A percentile compares a stretch with the other conserved stretches of the same genome.
These are phyloP conservation scores for Epichloe coenophiala DNA, from an alignment of 2,329 filamentous ascomycete species.

Conservation along the genomic window DNA sequence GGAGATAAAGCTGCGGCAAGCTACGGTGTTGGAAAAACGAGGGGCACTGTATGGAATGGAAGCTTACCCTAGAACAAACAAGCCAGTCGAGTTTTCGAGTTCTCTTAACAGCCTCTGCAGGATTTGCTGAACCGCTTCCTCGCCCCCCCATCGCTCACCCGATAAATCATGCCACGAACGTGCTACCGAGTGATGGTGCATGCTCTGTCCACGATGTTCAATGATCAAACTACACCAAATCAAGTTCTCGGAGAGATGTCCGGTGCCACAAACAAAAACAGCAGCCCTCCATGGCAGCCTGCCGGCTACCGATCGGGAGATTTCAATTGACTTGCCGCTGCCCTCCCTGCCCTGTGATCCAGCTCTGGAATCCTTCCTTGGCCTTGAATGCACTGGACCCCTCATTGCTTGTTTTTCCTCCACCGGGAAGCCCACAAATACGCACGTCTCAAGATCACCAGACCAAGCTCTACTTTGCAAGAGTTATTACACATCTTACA, in stretches of 20 bases:
- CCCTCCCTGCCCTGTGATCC: neutral
- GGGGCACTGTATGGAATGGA: too few species aligned
- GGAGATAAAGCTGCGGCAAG: too few species aligned
- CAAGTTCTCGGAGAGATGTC: neutral
- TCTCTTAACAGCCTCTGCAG: too few species aligned
- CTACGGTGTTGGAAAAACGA: too few species aligned
- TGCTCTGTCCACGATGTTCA: too few species aligned
- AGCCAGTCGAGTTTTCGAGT: too few species aligned
- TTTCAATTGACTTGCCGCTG: neutral
- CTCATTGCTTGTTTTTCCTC: neutral
- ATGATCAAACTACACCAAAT: too few species aligned
- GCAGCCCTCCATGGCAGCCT: neutral
- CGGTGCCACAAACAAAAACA: too few species aligned
- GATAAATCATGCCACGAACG: neutral
- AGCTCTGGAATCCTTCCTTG: neutral
- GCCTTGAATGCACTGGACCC: neutral
- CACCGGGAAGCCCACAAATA: neutral
- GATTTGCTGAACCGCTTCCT: too few species aligned
- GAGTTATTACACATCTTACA: neutral
- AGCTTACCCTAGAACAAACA: too few species aligned
- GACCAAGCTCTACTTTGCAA: neutral
- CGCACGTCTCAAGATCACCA: neutral
- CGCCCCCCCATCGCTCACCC: neutral
- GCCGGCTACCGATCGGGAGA: neutral
- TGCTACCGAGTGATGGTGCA: neutral